Base-by-base conservation (phyloP, 257 asterid genomes). In the Scutellaria galericulata region DNA sequence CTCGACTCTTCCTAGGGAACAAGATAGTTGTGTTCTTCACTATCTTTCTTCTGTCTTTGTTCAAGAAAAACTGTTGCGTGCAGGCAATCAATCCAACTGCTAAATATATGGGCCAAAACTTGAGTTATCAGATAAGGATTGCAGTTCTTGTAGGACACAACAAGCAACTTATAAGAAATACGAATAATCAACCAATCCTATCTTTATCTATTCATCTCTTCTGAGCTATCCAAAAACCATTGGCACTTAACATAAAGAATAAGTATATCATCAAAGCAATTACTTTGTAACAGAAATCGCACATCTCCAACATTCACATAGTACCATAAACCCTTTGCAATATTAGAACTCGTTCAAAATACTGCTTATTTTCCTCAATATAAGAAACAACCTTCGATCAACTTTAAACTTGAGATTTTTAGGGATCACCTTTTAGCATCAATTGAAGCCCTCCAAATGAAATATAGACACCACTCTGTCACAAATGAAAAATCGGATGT, bases 381-480 rank as follows among this genome's bases (percentile, higher is more conserved):
- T 95, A 75, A 91, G 86, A 75, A 88, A 94, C 80, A 89, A 54
- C 89, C 78, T 89, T 42, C 88, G 85, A 72, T 88, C 93, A 52
- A 84, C 83, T 77, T 71, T 86, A 77, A 88, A 88, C 72, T 87
- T 77, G 4, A 63, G 80, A 88, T 82, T 75, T 84, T 80, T 88
- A 14, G 37, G 87, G 87, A 56, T 83, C 78, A 5, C 94, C 93
- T 65, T 79, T 83, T 66, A 91, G 67, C 96, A 85, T 83, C 88
- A 93, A 71, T 66, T 93, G 97, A 81, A 93, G 97, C 61, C 97
- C 98, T 72, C 98, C 98, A 48, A 89, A 91, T 10, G 98, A 93
- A 58, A 93, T 77, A 60, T 81, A 18, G 18, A 85, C 5, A 81
- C 88, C 68, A 51, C 88, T 72, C 96, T 93, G 89, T 70, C 64